Evolutionary conservation across 176 grass and related monocot species (phyloP).

Genomic region (Rhipidocladum racemiflorum): DNA sequence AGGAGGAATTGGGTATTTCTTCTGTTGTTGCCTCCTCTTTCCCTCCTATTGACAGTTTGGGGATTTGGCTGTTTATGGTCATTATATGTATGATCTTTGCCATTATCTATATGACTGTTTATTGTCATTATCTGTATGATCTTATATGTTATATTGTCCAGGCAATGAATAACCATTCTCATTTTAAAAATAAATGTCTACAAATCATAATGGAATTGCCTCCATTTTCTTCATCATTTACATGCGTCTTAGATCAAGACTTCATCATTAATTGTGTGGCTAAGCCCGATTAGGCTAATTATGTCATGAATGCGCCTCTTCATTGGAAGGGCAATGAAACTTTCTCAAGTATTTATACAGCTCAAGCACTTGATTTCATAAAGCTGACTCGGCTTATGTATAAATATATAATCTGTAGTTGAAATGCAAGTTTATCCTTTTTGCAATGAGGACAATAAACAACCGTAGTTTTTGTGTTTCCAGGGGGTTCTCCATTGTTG

Average conservation of each 20-base stretch:
- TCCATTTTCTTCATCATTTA: conserved; percentile 5
- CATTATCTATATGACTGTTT: too few species aligned
- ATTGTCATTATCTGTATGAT: not conserved
- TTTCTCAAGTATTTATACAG: conserved; percentile 75
- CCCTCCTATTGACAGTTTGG: too few species aligned
- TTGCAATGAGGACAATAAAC: conserved; percentile 28
- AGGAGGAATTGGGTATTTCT: too few species aligned
- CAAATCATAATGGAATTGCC: not conserved
- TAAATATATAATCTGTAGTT: conserved; percentile 39
- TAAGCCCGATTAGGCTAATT: not conserved
- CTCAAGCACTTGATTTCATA: conserved; percentile 85
- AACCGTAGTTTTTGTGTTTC: conserved; percentile 52
- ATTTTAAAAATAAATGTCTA: not conserved
- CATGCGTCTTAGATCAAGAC: not conserved
- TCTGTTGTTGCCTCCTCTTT: too few species aligned
- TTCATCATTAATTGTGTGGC: not conserved
- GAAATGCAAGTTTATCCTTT: conserved; percentile 27
- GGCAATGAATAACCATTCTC: not conserved
- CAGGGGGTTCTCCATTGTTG: conserved; percentile 34
- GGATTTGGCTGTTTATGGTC: too few species aligned
- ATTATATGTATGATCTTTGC: too few species aligned
- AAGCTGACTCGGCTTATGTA: conserved; percentile 86
- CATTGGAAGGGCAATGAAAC: conserved; percentile 53
- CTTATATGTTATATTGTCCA: not conserved
- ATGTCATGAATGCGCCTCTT: not conserved